Conservation (phyloP, 306 rosid genomes). For the Dicorynia guianensis region DNA sequence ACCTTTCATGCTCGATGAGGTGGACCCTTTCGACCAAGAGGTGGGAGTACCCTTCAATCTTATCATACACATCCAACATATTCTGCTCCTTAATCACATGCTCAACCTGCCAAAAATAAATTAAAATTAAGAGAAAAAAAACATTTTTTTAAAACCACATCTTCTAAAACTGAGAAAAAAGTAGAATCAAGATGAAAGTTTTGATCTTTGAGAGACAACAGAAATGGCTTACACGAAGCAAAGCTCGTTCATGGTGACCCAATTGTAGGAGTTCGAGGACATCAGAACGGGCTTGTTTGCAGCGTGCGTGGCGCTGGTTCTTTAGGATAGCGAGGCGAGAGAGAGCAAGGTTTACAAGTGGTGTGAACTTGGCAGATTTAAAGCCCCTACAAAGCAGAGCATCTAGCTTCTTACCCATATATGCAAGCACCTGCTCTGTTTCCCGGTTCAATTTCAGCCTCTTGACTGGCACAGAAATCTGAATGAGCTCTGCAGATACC, state of each 20-base stretch:
- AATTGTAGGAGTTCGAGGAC: constrained; percentile 77
- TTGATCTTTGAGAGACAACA: neutral
- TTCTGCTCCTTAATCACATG: constrained; percentile 85
- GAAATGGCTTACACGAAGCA: constrained; percentile 65
- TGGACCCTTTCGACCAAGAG: constrained; percentile 75
- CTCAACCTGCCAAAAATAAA: constrained; percentile 60
- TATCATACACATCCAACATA: constrained; percentile 72
- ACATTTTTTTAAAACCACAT: constrained; percentile 7
- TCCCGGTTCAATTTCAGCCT: neutral
- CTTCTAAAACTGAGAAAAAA: neutral
- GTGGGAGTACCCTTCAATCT: constrained; percentile 73
- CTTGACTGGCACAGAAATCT: neutral
- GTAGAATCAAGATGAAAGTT: neutral
- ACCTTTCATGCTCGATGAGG: constrained; percentile 86
- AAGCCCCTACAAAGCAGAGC: constrained; percentile 71
- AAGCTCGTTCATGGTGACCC: constrained; percentile 78
- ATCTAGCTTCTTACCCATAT: constrained; percentile 79
- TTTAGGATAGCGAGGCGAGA: constrained; percentile 78
- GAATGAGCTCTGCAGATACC: neutral
- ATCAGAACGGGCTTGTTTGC: constrained; percentile 68
- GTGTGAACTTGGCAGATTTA: constrained; percentile 66
- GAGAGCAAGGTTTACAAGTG: constrained; percentile 61
- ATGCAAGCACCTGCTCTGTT: neutral
- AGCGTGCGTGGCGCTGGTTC: constrained; percentile 68
- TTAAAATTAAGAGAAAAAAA: neutral